Evolutionary conservation across 352 stramenopile species (phyloP), one percentile per base, ranked within the genome.

Genomic region (Saprolegnia diclina): DNA sequence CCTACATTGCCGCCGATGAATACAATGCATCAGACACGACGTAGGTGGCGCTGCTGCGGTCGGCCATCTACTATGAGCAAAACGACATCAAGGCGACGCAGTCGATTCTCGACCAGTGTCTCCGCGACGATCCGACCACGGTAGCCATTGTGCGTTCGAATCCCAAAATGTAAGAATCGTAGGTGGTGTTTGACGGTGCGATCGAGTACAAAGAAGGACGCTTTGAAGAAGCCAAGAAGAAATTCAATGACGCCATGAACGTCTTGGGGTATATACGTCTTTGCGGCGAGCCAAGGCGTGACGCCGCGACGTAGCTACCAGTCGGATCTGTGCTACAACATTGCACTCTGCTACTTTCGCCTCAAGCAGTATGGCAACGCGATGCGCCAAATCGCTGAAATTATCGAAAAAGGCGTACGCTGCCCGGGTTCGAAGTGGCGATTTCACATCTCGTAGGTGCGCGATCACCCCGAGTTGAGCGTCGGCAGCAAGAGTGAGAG

Each of bases 1-100:
- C 77, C 88, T 50, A n/a, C 29, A 21, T 65, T 32, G n/a, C 10
- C 48, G 18, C 9, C 48, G 48, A 56, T 56, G 4, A 7, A 52
- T 52, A 1, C 1, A 1, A 21, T 52, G 44, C 44, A 5, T 1
- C 44, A 52, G 44, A 52, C 44, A 52, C 7, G 44, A 9, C 13
- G 19, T n/a, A 66, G 57, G 57, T 86, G 68, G 46, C 78, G n/a
- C 72, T 96, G 61, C 79, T 97, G 40, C 86, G 96, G 71, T 90
- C 91, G 0, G 83, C 92, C 11, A 92, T 97, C 19, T 97, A 98
- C 80, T 98, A 98, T 78, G 94, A 98, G 73, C 87, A 98, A 74
- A 96, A 98, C 77, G 92, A 98, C 61, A 80, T 98, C 48, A 84
- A 84, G 37, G 89, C 81, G 19, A 97, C 90, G 67, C 91, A 91